Percentiles rank a stretch among this genome's conserved stretches.
Evolutionary conservation across 768 basidiomycete genomes (phyloP).

Genomic region (Suillus americanus): DNA sequence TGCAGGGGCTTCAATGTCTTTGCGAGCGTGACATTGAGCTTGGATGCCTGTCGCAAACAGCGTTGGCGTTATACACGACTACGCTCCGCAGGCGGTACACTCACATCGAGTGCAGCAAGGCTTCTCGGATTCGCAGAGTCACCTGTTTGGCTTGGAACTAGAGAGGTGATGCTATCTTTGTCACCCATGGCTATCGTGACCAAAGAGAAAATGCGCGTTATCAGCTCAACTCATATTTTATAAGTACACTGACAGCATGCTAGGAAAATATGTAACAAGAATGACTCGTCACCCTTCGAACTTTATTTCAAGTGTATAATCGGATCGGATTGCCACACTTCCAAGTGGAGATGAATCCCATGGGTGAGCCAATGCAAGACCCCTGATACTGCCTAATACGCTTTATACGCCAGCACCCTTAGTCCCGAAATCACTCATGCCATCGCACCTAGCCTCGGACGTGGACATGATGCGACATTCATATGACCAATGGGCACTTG

Average conservation of each 20-base stretch:
- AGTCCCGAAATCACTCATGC: not conserved
- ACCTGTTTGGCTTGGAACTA: not conserved
- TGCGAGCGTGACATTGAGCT: slow-evolving; percentile 47
- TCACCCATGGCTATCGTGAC: not conserved
- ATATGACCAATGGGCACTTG: not conserved
- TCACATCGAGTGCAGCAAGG: slow-evolving; percentile 18
- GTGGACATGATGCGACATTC: not conserved
- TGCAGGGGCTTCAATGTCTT: slow-evolving; percentile 52
- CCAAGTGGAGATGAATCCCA: not conserved
- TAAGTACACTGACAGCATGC: not conserved
- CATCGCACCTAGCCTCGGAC: not conserved
- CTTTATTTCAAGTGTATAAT: not conserved
- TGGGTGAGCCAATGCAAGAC: not conserved
- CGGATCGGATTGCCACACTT: not conserved
- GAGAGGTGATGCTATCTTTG: not conserved
- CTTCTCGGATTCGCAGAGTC: not conserved
- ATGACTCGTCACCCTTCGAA: not conserved
- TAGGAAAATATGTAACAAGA: not conserved
- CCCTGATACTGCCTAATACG: not conserved
- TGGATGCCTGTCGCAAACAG: slow-evolving; percentile 47
- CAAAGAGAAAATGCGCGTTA: not conserved
- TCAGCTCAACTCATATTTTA: not conserved
- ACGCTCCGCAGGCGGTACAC: slow-evolving; percentile 3
- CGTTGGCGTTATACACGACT: not conserved
- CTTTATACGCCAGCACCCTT: not conserved